Evolutionary conservation across 2,329 filamentous ascomycete species (phyloP), one percentile per base, ranked within the genome.

Genomic region (Fusarium floridanum): DNA sequence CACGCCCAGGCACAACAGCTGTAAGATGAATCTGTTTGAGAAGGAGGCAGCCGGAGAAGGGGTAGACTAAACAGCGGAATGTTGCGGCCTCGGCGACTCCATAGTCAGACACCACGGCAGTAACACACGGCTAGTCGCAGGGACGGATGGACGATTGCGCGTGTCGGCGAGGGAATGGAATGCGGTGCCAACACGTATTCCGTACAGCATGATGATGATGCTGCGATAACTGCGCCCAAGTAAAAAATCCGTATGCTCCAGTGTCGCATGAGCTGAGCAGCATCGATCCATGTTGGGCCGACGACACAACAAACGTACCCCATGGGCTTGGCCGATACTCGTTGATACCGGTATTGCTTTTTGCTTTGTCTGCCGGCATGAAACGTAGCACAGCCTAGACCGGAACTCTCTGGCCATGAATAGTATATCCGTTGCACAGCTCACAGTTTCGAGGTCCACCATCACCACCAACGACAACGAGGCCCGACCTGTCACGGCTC

Each of bases 361-460:
- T 62, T 62, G 20, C 43, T 53, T 62, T 62, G 60, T 62, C 60
- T 63, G 24, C 61, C 68, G 53, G 59, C 71, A 64, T 73, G 68
- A 74, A 75, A 73, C 68, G 50, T 29, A 55, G 41, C 59, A 70
- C 48, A 73, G 41, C 20, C 45, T 22, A 27, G 43, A 14, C 32
- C 43, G 20, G 22, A 22, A 57, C 20, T 43, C 29, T 59, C 29
- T 59, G 20, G 55, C 61, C 64, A 64, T 61, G 64, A 70, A 72
- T 69, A 66, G 61, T 53, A 65, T 71, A 68, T 69, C 57, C 39
- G 66, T 39, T 59, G 70, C 41, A 73, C 29, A 55, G 43, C 45
- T 63, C 61, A 39, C n/a, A 11, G 43, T 16, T 16, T 17, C 11
- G 29, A 61, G 60, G 60, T 53, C 60, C 60, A 62, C 60, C 60